Evolutionary conservation across 73 alveolate genomes (phyloP), one percentile per base, ranked within the genome.

Genomic region (Paramecium pentaurelia): DNA sequence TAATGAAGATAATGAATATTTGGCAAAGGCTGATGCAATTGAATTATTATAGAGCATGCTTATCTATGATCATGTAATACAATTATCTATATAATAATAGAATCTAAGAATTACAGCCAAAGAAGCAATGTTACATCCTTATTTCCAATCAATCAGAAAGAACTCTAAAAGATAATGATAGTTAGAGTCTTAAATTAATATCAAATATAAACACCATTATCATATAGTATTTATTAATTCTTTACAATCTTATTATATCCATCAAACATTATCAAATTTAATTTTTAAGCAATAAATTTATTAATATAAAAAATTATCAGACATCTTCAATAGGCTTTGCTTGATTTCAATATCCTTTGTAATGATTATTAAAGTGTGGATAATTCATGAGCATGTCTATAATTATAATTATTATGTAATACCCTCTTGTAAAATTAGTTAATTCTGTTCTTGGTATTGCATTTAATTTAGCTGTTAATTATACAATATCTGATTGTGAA

Each of bases 91-190:
- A 54, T 18, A 18, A 22, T 11, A 0, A 6, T 87, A 89, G 94
- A 83, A 92, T 42, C 64, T 85, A 49, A 92, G 99, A 92, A 94
- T 97, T 20, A 95, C 97, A 27, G 96, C 99, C 5, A 88, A 86
- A 64, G 97, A 97, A 75, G 98, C 98, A 1, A 37, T 97, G 84
- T 75, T 89, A 38, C 99, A 97, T 94, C 96, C 96, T 36, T 94
- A 92, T 73, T 96, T 97, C 60, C 47, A 34, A 73, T 73, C 58
- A 73, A 73, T 73, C 60, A 73, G 87, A 40, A 73, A 73, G 47
- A 64, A 64, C 84, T 64, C 84, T 64, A 64, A 64, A 34, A 64
- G 84, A 27, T 64, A 64, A 64, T 64, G 84, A 64, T 64, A 64
- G 45, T 64, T 64, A 64, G 84, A 64, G 84, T 32, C 25, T 64